Evolutionary conservation across 306 rosid genomes (phyloP).

Genomic region (Dryas drummondii): DNA sequence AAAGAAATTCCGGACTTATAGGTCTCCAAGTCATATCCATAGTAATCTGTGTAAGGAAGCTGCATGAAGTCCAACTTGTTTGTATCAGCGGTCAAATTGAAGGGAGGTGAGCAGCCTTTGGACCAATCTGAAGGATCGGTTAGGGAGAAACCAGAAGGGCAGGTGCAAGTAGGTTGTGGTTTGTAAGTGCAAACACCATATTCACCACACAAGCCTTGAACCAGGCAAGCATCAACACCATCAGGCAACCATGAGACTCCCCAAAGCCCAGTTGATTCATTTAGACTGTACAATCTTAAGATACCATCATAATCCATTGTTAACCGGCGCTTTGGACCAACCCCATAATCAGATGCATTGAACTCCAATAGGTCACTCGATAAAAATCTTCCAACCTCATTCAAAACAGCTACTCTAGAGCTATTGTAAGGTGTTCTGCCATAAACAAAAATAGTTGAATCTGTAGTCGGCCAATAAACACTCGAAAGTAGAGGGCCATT

Average conservation of each 20-base stretch:
- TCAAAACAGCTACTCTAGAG: conserved; percentile 18
- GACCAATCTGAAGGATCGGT: conserved; percentile 33
- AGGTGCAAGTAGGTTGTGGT: conserved; percentile 31
- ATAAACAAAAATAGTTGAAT: not conserved
- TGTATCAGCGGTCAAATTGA: conserved; percentile 10
- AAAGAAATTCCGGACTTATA: not conserved
- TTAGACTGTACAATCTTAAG: conserved; percentile 23
- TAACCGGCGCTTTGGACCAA: conserved; percentile 22
- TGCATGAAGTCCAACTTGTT: conserved; percentile 18
- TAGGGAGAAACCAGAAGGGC: conserved; percentile 33
- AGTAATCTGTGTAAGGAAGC: conserved; percentile 36
- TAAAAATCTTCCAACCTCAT: conserved; percentile 10
- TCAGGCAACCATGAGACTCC: conserved; percentile 22
- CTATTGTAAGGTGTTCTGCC: conserved; percentile 31
- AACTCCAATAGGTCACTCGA: conserved; percentile 21
- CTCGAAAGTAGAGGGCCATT: conserved; percentile 30
- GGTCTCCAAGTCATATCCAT: conserved; percentile 30
- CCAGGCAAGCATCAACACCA: conserved; percentile 12
- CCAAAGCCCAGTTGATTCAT: conserved; percentile 23
- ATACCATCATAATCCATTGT: conserved; percentile 35
- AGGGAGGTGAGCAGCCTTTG: conserved; percentile 34
- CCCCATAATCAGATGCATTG: conserved; percentile 20
- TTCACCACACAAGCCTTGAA: conserved; percentile 38
- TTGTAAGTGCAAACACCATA: conserved; percentile 31
- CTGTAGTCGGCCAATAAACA: conserved; percentile 19